phyloP scores from a whole-genome alignment of 306 rosid species.

The Vigna mungo region DNA sequence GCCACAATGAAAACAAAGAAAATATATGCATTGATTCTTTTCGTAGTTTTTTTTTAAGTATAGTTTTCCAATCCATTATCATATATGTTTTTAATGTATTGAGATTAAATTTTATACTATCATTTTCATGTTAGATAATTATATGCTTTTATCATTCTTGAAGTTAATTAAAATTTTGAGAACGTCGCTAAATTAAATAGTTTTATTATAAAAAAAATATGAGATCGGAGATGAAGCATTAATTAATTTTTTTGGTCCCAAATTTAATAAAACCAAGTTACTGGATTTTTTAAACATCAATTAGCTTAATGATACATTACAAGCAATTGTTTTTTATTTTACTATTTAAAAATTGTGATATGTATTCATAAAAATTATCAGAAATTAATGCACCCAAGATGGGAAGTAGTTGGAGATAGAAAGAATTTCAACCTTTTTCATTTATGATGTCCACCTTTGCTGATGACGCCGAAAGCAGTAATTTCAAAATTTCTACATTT shows the following conservation, averaged over 20 bases:
- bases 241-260: too few relatives aligned
- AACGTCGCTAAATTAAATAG: not conserved
- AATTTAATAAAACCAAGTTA: too few relatives aligned
- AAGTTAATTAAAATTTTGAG: slow-evolving; percentile 8
- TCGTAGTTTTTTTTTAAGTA: not conserved
- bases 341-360: too few relatives aligned
- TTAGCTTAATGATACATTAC: too few relatives aligned
- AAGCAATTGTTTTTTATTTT: too few relatives aligned
- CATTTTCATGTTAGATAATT: not conserved
- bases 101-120: not conserved
- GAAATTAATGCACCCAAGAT: not conserved
- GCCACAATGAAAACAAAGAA: not conserved
- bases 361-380: too few relatives aligned
- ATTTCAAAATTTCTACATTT: not conserved
- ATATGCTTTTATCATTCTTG: not conserved
- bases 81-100: not conserved
- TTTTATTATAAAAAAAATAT: not conserved
- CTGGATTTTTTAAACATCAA: too few relatives aligned
- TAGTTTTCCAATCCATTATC: not conserved
- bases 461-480: not conserved
- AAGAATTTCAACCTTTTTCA: not conserved
- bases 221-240: too few relatives aligned
- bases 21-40: not conserved
- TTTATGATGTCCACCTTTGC: not conserved
- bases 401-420: not conserved